A percentile compares a stretch with the other conserved stretches of the same genome.
These are phyloP conservation scores for Chaetomiaceae sp. DNA, from an alignment of 2,329 filamentous ascomycete genomes.

Conservation along the genomic window DNA sequence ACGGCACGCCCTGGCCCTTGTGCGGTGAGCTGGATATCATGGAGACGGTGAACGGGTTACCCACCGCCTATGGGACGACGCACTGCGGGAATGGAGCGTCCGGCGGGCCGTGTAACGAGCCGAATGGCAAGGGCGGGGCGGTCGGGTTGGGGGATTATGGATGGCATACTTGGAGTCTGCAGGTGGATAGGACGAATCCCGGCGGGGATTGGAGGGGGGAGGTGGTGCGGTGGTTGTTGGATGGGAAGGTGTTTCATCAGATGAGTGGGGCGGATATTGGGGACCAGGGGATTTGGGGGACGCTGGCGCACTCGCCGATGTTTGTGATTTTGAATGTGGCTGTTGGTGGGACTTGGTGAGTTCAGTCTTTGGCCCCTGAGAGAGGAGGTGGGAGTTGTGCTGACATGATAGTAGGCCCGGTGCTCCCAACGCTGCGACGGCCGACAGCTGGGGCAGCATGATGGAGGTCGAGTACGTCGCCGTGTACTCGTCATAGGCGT, in stretches of 20 bases:
- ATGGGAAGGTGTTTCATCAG: constrained; percentile 41
- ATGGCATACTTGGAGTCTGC: constrained; percentile 49
- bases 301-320: constrained; percentile 46
- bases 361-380: constrained; percentile 16
- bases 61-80: constrained; percentile 44
- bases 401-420: constrained; percentile 40
- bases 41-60: constrained; percentile 50
- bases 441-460: constrained; percentile 42
- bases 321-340: constrained; percentile 54
- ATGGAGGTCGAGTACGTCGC: constrained; percentile 52
- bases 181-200: constrained; percentile 43
- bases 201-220: constrained; percentile 41
- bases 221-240: constrained; percentile 48
- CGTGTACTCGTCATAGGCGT: constrained; percentile 25
- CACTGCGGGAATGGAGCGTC: constrained; percentile 43
- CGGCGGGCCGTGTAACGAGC: constrained; percentile 51
- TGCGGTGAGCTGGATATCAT: constrained; percentile 57
- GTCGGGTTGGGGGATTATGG: constrained; percentile 36
- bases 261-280: constrained; percentile 43
- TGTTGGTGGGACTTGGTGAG: constrained; percentile 51
- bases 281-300: constrained; percentile 44
- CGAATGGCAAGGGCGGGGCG: constrained; percentile 37
- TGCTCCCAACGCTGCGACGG: constrained; percentile 42
- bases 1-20: constrained; percentile 46
- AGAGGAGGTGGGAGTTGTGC: not conserved